Base-by-base conservation (phyloP, 2,329 filamentous ascomycete species). In the Neofusicoccum parvum region DNA sequence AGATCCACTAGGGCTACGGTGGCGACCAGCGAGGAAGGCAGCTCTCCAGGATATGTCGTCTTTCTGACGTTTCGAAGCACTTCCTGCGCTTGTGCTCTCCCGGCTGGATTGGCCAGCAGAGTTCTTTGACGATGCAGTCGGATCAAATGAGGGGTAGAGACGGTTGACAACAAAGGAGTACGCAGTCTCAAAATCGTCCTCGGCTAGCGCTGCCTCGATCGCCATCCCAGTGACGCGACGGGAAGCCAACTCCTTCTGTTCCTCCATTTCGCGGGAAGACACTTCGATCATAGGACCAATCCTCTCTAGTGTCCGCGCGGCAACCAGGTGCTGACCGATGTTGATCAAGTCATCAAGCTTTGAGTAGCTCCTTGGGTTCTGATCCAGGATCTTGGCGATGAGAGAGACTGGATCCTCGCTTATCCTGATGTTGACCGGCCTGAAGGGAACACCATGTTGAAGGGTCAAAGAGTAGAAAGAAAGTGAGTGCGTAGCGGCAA, bases 161-260 rank as follows among this genome's bases (percentile, higher is more conserved):
- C 90, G 86, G 72, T 88, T 92, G 53, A 92, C 86, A 1, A 94
- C 89, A 72, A 92, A 94, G 0, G 91, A 94, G 75, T 94, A 95
- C 11, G 92, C 92, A 0, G 92, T 95, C 74, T 96, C 92, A 67
- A 95, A 95, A 73, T 88, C 92, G 68, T 93, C 88, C 73, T 94
- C 91, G 10, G 83, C 82, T 1, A 95, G 82, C 12, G 92, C 90
- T 14, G 90, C 88, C 73, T 92, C 88, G 46, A 94, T 88, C 68
- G 91, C 92, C 90, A 94, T 92, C 66, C 90, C 89, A 5, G 88
- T 89, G 59, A 95, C 87, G 36, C 91, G 86, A 54, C 85, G 87
- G 72, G 90, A 87, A 3, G 87, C 85, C 43, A 81, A 72, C 3
- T 75, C 69, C 32, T 78, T 77, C 49, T 76, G 72, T 41, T 74